Percentiles rank a stretch among this genome's conserved stretches.
These are phyloP conservation scores for Tylopilus felleus DNA, from an alignment of 768 basidiomycete species.

Conservation along the genomic window DNA sequence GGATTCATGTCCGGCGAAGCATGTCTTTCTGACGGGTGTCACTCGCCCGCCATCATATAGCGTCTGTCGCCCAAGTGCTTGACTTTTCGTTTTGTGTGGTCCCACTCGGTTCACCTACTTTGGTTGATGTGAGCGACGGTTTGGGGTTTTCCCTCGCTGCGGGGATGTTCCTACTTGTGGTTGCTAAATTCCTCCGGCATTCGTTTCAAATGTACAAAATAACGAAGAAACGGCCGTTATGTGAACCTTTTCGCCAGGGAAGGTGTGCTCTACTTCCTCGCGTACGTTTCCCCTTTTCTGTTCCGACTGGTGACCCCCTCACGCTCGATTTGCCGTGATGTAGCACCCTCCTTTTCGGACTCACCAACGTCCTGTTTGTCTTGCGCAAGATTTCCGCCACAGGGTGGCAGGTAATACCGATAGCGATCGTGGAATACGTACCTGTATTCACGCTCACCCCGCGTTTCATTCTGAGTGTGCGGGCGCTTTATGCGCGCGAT, in stretches of 20 bases:
- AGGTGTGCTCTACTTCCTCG: slow-evolving; percentile 4
- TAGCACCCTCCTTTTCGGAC: neutral
- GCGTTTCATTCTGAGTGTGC: slow-evolving; percentile 5
- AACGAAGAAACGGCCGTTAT: neutral
- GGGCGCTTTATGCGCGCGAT: slow-evolving; percentile 2
- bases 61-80: neutral
- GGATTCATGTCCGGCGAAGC: neutral
- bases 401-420: neutral
- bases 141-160: neutral
- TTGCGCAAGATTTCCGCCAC: neutral
- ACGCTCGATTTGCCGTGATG: neutral
- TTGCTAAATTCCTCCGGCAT: neutral
- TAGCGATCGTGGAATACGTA: neutral
- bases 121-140: neutral
- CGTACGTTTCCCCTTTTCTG: neutral
- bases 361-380: neutral
- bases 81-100: neutral
- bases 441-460: slow-evolving; percentile 8
- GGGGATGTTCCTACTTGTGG: neutral
- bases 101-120: neutral
- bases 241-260: slow-evolving; percentile 2
- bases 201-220: neutral
- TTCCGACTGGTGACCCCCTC: neutral
- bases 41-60: neutral
- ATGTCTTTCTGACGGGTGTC: neutral